Percentiles rank a stretch among this genome's conserved stretches.
These are phyloP conservation scores for Fusarium sp. DNA, from an alignment of 2,329 filamentous ascomycete genomes.

Conservation along the genomic window DNA sequence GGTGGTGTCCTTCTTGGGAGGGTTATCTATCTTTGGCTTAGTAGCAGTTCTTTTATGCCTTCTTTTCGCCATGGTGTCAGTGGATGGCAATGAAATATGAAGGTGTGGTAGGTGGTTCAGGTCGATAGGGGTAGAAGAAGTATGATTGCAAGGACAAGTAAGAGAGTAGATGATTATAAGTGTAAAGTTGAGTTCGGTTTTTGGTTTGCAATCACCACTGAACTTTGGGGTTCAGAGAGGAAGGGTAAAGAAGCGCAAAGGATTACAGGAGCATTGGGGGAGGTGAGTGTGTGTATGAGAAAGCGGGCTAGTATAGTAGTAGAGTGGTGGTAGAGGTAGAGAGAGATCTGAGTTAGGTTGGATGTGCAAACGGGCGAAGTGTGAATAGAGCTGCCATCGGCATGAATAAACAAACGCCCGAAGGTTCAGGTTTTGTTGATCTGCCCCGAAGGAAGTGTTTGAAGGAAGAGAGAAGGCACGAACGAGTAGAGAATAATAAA, in stretches of 20 bases:
- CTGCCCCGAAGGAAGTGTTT: neutral
- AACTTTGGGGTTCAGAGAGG: neutral
- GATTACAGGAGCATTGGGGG: neutral
- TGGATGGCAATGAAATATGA: too few relatives aligned
- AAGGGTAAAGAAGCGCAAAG: neutral
- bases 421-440: neutral
- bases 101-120: too few relatives aligned
- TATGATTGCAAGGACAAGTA: too few relatives aligned
- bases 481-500: neutral
- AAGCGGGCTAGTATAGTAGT: neutral
- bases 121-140: too few relatives aligned
- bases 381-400: neutral
- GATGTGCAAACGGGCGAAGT: neutral
- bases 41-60: too few relatives aligned
- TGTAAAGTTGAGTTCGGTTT: too few relatives aligned
- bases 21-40: neutral
- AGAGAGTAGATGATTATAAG: too few relatives aligned
- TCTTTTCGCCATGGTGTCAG: too few relatives aligned
- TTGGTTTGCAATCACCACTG: too few relatives aligned
- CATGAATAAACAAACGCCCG: neutral
- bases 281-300: neutral
- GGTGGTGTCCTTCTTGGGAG: neutral
- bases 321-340: too few relatives aligned
- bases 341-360: neutral
- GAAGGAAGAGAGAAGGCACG: neutral